Evolutionary conservation across 1,284 basidiomycete genomes (phyloP), one percentile per base, ranked within the genome.

Genomic region (Xanthoconium separans): DNA sequence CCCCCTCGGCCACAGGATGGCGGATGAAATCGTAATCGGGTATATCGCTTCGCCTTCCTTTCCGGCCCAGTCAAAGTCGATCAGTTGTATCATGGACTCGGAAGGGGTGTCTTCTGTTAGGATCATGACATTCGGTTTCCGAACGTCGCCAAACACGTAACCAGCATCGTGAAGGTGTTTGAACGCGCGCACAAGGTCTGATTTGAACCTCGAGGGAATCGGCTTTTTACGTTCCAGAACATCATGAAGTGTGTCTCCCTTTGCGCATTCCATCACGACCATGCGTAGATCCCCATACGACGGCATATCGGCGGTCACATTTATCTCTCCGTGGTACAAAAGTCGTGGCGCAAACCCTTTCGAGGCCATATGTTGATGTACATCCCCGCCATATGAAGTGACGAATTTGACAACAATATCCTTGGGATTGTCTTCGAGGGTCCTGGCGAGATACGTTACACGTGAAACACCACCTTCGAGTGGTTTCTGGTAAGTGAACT

Each of bases 181-280:
- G 0, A 63, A 13, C 1, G 36, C 51, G 0, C 16, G 1, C 3
- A 13, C 4, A 8, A 65, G 34, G 13, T 54, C 43, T 0, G 37
- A 9, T 43, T 40, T 3, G 16, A 61, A 56, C 0, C 1, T 11
- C 0, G 1, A 2, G 2, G 53, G 48, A 12, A 54, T 5, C 3
- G 40, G 5, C 0, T 11, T 2, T 10, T 24, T 24, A 10, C n/a
- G n/a, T n/a, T 33, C 15, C 12, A 16, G 2, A 0, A 50, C 40
- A 7, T 37, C 22, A 2, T 39, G 3, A 2, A 58, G 3, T 6
- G 46, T 57, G 18, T 0, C 4, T 6, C 51, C 50, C 0, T 57
- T 12, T 7, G 60, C 43, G 13, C 43, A 55, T 4, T 60, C 53
- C 64, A 65, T 66, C n/a, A 65, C 58, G 8, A 66, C 63, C 63